Evolutionary conservation across 2,329 filamentous ascomycete species (phyloP).

Genomic region (Reticulascus tulasneorum): DNA sequence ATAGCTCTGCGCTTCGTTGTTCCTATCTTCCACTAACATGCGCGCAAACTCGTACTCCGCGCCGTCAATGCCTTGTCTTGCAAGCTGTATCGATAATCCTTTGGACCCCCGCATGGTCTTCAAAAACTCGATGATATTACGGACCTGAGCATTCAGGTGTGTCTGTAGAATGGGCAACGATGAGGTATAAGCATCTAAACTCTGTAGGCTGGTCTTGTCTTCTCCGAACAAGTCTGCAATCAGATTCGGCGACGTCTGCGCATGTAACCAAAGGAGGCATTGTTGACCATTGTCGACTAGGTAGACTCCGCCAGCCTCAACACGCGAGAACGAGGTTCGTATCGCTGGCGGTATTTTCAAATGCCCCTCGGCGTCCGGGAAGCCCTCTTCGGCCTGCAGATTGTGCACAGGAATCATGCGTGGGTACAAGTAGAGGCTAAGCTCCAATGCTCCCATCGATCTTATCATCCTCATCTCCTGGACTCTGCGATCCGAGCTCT

Average conservation of each 20-base stretch:
- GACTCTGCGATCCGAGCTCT: constrained; percentile 84
- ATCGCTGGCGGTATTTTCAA: constrained; percentile 77
- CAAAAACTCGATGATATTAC: constrained; percentile 88
- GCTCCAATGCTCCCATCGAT: constrained; percentile 78
- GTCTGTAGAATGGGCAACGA: constrained; percentile 81
- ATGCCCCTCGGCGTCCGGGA: constrained; percentile 87
- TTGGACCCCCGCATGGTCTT: constrained; percentile 78
- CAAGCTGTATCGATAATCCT: constrained; percentile 83
- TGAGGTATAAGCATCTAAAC: constrained; percentile 76
- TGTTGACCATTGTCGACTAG: constrained; percentile 93
- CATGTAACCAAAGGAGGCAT: constrained; percentile 87
- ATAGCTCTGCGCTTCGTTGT: constrained; percentile 96
- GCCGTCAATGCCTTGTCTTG: constrained; percentile 87
- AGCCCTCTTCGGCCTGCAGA: constrained; percentile 81
- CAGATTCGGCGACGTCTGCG: constrained; percentile 87
- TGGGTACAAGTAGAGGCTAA: constrained; percentile 91
- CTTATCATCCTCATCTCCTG: constrained; percentile 90
- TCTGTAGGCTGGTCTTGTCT: constrained; percentile 65
- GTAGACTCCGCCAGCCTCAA: constrained; percentile 92
- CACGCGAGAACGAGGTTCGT: constrained; percentile 78
- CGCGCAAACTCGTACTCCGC: constrained; percentile 96
- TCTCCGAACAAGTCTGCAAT: constrained; percentile 86
- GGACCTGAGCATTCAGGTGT: constrained; percentile 88
- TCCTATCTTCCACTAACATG: constrained; percentile 86
- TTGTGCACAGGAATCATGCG: constrained; percentile 91